Conservation (phyloP, 2,329 filamentous ascomycete genomes). For the Myriosclerotinia curreyana region DNA sequence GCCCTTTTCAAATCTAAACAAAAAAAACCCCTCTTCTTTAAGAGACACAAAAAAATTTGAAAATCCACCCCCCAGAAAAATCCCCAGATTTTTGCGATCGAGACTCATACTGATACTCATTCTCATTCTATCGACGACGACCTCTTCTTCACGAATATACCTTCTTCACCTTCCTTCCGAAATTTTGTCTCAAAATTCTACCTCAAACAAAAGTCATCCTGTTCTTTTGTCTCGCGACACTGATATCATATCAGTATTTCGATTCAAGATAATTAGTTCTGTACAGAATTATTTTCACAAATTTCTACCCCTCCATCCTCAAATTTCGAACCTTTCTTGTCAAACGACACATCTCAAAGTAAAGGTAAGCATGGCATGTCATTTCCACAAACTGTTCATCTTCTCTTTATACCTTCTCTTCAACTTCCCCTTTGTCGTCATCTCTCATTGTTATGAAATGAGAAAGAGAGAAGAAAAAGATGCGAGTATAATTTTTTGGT, state of each 20-base stretch:
- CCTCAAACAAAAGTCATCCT: background rate
- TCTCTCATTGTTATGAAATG: background rate
- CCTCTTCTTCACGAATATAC: constrained; percentile 17
- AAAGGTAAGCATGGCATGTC: constrained; percentile 29
- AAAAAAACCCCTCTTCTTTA: constrained; percentile 37
- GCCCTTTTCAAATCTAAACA: constrained; percentile 34
- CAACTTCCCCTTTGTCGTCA: constrained; percentile 12
- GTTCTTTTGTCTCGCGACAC: constrained; percentile 19
- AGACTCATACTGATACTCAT: constrained; percentile 14
- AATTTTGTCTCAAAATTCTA: background rate
- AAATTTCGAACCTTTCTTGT: constrained; percentile 26
- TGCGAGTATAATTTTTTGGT: constrained; percentile 16
- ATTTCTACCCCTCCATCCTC: constrained; percentile 22
- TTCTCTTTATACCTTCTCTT: constrained; percentile 16
- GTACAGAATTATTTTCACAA: constrained; percentile 28
- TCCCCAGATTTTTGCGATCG: constrained; percentile 35
- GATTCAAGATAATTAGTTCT: constrained; percentile 20
- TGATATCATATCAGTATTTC: constrained; percentile 20
- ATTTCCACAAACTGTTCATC: constrained; percentile 16
- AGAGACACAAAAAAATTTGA: constrained; percentile 43
- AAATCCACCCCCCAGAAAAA: constrained; percentile 38
- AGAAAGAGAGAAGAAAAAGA: background rate
- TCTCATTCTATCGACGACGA: background rate
- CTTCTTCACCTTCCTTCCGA: constrained; percentile 27
- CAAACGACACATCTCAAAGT: constrained; percentile 30